Evolutionary conservation across 1,284 basidiomycete species (phyloP), one percentile per base, ranked within the genome.

Genomic region (Mycena citricolor): DNA sequence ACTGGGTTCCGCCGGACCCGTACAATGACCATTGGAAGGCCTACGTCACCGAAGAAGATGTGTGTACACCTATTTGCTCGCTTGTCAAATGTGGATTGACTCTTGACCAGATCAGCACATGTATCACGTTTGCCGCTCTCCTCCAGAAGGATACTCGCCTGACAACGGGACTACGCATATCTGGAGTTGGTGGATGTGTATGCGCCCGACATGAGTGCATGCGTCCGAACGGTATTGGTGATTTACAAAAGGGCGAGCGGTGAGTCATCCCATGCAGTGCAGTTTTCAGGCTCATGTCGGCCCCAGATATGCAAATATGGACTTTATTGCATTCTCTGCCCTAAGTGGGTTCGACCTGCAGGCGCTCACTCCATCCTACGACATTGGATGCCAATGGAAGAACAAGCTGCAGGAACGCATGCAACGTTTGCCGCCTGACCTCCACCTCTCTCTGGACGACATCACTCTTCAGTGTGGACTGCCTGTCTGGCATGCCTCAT

Each of bases 401-500:
- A 36, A 43, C 2, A 44, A 51, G 5, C 43, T 59, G 22, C 17
- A 14, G 4, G n/a, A 29, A 6, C 45, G 47, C 12, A 29, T 51
- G 30, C 16, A 34, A 14, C 20, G 7, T 2, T 33, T 54, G n/a
- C 49, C 48, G 17, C n/a, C 32, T 11, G 12, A 30, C 4, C 24
- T 57, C 19, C 40, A 41, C 2, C 32, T 54, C 2, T 16, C 36
- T 20, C 39, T 31, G 10, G 12, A 22, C 0, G 29, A 24, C 4
- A 8, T 16, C 11, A 8, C 19, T 24, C 4, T 45, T 10, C 20
- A 23, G 4, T 57, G 33, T 20, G 49, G 42, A 0, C 42, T 63
- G 8, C 60, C 59, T 2, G 62, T 63, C 19, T 54, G 61, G 29
- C 61, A 63, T 33, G 43, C 54, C 4, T 47, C 44, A 4, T 51